phyloP scores from a whole-genome alignment of 2,329 filamentous ascomycete species.

The Raffaelea ambrosiae region DNA sequence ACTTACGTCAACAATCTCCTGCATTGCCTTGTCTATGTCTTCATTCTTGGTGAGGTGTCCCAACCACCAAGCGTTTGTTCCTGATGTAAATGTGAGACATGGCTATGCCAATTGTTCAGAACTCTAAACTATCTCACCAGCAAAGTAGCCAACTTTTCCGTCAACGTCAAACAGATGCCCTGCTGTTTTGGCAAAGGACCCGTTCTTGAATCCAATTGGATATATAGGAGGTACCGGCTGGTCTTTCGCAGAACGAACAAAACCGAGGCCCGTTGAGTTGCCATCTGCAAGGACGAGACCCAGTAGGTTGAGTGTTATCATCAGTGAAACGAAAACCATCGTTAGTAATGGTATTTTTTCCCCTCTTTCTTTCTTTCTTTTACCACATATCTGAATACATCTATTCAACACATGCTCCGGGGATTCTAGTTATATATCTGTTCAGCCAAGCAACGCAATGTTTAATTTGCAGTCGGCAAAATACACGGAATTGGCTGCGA shows the following conservation, averaged over 20 bases:
- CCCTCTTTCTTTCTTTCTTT: too few species aligned
- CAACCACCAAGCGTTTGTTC: slow-evolving; percentile 13
- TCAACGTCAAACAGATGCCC: slow-evolving; percentile 11
- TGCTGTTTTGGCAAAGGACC: slow-evolving; percentile 6
- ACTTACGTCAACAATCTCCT: slow-evolving; percentile 10
- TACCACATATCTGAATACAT: too few species aligned
- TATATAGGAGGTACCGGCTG: slow-evolving; percentile 3
- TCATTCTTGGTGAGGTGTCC: slow-evolving; percentile 9
- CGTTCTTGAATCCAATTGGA: slow-evolving; percentile 7
- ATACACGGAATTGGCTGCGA: too few species aligned
- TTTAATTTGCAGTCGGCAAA: too few species aligned
- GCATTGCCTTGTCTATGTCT: slow-evolving; percentile 10
- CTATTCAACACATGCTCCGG: too few species aligned
- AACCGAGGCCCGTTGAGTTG: neutral
- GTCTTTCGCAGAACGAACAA: slow-evolving; percentile 1
- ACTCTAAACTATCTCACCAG: slow-evolving; percentile 1
- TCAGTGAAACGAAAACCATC: too few species aligned
- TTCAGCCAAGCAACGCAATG: too few species aligned
- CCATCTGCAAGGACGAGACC: neutral
- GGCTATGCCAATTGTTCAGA: neutral
- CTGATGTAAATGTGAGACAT: too few species aligned
- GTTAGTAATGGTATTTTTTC: too few species aligned
- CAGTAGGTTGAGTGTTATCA: too few species aligned
- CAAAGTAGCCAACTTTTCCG: slow-evolving; percentile 9
- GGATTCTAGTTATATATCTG: too few species aligned